These are phyloP conservation scores for Russula compacta DNA, from an alignment of 768 basidiomycete species.

Conservation along the genomic window DNA sequence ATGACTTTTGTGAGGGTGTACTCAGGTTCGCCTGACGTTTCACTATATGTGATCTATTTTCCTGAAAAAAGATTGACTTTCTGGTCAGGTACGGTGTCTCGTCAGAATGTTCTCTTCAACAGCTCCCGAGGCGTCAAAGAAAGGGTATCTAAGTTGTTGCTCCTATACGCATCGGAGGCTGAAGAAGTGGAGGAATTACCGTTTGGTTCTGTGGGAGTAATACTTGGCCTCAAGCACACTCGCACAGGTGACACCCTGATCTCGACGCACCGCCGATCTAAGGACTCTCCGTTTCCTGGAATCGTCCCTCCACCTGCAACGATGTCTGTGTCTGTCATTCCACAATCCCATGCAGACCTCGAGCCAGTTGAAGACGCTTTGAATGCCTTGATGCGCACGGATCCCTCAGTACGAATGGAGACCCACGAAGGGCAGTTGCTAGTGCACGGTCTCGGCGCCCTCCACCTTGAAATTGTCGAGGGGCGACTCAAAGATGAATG, in stretches of 20 bases:
- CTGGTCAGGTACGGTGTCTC: slow-evolving; percentile 53
- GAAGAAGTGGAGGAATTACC: slow-evolving; percentile 74
- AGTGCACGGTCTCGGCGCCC: slow-evolving; percentile 73
- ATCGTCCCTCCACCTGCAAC: slow-evolving; percentile 76
- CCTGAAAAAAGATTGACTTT: slow-evolving; percentile 9
- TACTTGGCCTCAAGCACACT: slow-evolving; percentile 74
- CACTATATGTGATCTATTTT: neutral
- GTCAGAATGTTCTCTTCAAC: slow-evolving; percentile 54
- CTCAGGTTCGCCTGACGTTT: slow-evolving; percentile 48
- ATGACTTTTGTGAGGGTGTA: slow-evolving; percentile 90
- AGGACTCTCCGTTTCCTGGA: slow-evolving; percentile 41
- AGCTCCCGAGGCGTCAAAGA: slow-evolving; percentile 60
- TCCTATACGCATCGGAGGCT: slow-evolving; percentile 69
- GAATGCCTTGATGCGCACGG: slow-evolving; percentile 65
- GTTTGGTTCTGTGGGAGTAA: slow-evolving; percentile 76
- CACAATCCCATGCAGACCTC: slow-evolving; percentile 70
- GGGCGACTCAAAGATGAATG: slow-evolving; percentile 75
- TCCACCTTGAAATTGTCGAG: slow-evolving; percentile 86
- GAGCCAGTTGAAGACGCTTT: slow-evolving; percentile 72
- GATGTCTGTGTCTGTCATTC: slow-evolving; percentile 76
- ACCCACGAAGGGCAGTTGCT: slow-evolving; percentile 75
- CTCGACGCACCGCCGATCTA: slow-evolving; percentile 33
- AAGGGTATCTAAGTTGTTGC: slow-evolving; percentile 61
- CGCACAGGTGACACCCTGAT: slow-evolving; percentile 83
- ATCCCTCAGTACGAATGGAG: slow-evolving; percentile 80